These are phyloP conservation scores for Helichrysum umbraculigerum DNA, from an alignment of 129 eudicot genomes.

Conservation along the genomic window DNA sequence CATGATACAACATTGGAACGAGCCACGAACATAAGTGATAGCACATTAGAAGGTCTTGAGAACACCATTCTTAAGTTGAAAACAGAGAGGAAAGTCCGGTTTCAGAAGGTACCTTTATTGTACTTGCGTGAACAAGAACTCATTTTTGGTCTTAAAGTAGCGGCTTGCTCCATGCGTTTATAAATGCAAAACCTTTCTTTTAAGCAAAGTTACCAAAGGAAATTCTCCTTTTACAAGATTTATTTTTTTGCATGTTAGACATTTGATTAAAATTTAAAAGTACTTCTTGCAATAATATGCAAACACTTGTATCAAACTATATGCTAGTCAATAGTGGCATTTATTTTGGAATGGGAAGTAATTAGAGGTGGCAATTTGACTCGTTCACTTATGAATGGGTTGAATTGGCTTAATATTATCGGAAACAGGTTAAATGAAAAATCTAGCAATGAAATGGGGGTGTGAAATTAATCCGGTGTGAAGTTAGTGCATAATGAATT, in stretches of 20 bases:
- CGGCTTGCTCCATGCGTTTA: background rate
- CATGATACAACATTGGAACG: slow-evolving; percentile 47
- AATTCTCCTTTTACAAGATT: background rate
- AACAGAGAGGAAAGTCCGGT: slow-evolving; percentile 62
- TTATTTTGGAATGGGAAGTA: background rate
- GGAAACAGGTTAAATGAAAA: too few species aligned
- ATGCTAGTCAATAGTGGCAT: background rate
- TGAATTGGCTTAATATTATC: too few species aligned
- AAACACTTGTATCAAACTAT: background rate
- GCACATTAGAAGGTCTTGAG: slow-evolving; percentile 61
- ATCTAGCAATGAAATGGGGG: too few species aligned
- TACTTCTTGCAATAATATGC: background rate
- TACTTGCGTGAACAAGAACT: too few species aligned
- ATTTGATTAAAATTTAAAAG: background rate
- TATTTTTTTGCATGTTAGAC: background rate
- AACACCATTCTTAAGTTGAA: slow-evolving; percentile 61
- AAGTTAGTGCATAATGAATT: too few species aligned
- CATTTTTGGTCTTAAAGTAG: slow-evolving; percentile 9
- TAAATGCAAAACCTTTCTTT: background rate
- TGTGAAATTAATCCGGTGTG: too few species aligned
- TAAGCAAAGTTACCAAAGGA: background rate
- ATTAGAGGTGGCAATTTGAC: too few species aligned
- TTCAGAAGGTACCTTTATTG: slow-evolving; percentile 55
- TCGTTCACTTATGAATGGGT: too few species aligned
- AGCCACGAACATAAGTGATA: slow-evolving; percentile 69